A percentile compares a stretch with the other conserved stretches of the same genome.
Evolutionary conservation across 164 flowering plant species (phyloP).

Genomic region (Dillenia turbinata): DNA sequence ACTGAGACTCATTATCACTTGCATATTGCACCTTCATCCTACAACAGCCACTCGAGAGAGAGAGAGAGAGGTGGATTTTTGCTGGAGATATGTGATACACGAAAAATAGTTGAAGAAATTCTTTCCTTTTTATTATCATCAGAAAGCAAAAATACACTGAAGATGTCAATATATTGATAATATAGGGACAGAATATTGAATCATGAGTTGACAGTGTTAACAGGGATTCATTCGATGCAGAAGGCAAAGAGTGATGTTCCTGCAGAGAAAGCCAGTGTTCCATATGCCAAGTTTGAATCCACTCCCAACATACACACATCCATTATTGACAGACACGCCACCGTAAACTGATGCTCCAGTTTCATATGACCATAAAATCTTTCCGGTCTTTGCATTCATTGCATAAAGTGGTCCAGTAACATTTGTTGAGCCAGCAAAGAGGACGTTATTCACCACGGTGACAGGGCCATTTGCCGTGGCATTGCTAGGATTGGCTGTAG

Average conservation of each 20-base stretch:
- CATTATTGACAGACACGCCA: background rate
- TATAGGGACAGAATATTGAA: too few species aligned
- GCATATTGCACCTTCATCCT: too few species aligned
- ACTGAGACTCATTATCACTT: too few species aligned
- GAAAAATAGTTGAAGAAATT: too few species aligned
- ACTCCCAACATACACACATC: background rate
- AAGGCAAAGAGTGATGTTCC: conserved; percentile 5
- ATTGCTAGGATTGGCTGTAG: conserved; percentile 30
- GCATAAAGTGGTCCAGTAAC: background rate
- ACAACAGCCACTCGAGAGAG: too few species aligned
- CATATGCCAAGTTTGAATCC: background rate
- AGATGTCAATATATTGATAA: too few species aligned
- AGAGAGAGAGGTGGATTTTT: too few species aligned
- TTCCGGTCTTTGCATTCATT: background rate
- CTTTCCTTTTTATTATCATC: too few species aligned
- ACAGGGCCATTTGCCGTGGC: conserved; percentile 25
- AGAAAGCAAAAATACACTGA: too few species aligned
- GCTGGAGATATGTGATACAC: too few species aligned
- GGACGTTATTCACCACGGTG: conserved; percentile 18
- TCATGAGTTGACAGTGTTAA: too few species aligned
- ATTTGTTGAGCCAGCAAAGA: background rate
- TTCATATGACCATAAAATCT: background rate
- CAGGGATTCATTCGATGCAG: too few species aligned
- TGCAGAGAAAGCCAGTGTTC: background rate
- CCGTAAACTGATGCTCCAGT: background rate